These are phyloP conservation scores for Botrytis aclada DNA, from an alignment of 2,329 filamentous ascomycete genomes.

Conservation along the genomic window DNA sequence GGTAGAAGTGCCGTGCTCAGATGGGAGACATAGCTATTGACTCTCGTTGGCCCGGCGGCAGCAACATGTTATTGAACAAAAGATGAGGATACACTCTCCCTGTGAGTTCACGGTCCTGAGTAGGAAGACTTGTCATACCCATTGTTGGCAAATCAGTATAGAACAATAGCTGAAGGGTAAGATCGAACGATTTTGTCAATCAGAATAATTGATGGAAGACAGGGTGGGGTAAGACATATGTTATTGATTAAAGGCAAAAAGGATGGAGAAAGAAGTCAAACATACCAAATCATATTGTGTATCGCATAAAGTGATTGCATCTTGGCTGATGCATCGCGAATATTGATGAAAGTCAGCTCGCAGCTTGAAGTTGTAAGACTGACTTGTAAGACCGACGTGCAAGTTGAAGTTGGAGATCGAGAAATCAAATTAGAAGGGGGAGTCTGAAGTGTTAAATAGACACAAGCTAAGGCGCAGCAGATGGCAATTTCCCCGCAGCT, in stretches of 20 bases:
- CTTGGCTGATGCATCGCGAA: background rate
- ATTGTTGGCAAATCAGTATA: background rate
- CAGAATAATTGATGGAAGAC: background rate
- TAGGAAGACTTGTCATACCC: background rate
- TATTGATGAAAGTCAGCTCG: background rate
- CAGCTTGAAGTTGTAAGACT: background rate
- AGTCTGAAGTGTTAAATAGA: background rate
- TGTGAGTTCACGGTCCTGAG: background rate
- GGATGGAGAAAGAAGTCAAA: background rate
- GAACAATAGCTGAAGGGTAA: background rate
- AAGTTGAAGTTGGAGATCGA: background rate
- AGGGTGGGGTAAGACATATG: background rate
- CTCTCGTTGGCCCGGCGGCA: background rate
- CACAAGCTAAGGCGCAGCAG: background rate
- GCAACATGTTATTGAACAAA: background rate
- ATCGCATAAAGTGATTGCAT: background rate
- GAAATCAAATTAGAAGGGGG: background rate
- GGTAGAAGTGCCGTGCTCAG: background rate
- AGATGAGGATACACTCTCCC: background rate
- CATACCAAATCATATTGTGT: background rate
- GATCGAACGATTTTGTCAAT: background rate
- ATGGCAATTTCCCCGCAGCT: background rate
- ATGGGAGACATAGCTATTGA: background rate
- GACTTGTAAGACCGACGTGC: background rate
- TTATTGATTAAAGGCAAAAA: background rate